These are phyloP conservation scores for Rhododendron kiyosumense DNA, from an alignment of 148 eudicot species.

Conservation along the genomic window DNA sequence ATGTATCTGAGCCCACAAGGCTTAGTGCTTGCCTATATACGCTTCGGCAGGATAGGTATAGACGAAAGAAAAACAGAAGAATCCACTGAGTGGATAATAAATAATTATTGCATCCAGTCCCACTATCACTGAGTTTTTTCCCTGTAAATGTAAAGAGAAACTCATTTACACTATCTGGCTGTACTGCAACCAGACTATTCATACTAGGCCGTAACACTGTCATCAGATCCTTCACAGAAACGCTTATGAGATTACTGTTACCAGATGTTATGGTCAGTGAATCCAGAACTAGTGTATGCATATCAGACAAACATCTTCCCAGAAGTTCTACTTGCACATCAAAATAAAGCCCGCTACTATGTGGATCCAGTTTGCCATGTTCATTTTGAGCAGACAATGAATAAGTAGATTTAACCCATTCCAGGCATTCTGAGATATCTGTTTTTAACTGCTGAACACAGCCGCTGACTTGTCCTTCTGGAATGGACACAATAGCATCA, in stretches of 20 bases:
- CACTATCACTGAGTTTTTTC: conserved; percentile 16
- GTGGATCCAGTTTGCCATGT: conserved; percentile 17
- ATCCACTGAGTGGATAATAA: conserved; percentile 33
- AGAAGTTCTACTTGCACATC: conserved; percentile 50
- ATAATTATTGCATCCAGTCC: conserved; percentile 16
- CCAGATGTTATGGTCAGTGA: conserved; percentile 71
- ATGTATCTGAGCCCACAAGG: conserved; percentile 68
- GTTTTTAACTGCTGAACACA: conserved; percentile 50
- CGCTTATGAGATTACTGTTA: conserved; percentile 63
- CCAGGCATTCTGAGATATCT: conserved; percentile 70
- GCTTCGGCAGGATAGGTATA: conserved; percentile 62
- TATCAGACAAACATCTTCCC: conserved; percentile 65
- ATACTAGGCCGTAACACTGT: conserved; percentile 41
- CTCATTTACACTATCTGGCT: conserved; percentile 24
- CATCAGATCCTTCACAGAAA: conserved; percentile 49
- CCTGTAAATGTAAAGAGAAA: conserved; percentile 42
- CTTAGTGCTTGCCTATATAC: conserved; percentile 64
- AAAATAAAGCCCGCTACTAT: conserved; percentile 15
- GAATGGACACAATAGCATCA: conserved; percentile 63
- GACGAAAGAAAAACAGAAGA: conserved; percentile 64
- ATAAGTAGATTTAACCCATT: conserved; percentile 52
- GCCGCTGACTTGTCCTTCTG: conserved; percentile 87
- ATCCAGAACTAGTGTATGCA: conserved; percentile 62
- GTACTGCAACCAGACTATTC: conserved; percentile 38
- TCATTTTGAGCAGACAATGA: conserved; percentile 24